phyloP scores from a whole-genome alignment of 495 filamentous ascomycete genomes.

The Daldinia decipiens region DNA sequence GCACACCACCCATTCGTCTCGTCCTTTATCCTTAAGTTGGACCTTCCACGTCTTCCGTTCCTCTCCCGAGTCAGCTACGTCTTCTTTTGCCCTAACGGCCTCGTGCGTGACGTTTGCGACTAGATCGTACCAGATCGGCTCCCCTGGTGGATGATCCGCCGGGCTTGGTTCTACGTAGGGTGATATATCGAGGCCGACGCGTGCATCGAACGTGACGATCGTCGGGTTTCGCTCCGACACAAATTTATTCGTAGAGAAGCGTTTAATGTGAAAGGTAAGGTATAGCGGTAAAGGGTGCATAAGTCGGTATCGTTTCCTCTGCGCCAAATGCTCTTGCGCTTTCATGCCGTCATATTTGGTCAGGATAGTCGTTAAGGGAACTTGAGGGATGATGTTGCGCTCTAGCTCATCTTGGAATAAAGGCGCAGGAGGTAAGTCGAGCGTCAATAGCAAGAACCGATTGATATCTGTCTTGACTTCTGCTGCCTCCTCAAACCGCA shows the following conservation, averaged over 20 bases:
- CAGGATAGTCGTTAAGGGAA: slow-evolving; percentile 88
- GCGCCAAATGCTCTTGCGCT: slow-evolving; percentile 86
- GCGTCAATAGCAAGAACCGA: slow-evolving; percentile 87
- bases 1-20: slow-evolving; percentile 87
- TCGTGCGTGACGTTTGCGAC: slow-evolving; percentile 97
- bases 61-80: slow-evolving; percentile 81
- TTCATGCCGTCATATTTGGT: slow-evolving; percentile 93
- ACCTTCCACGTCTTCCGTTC: slow-evolving; percentile 86
- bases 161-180: slow-evolving; percentile 76
- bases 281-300: slow-evolving; percentile 93
- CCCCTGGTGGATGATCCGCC: slow-evolving; percentile 67
- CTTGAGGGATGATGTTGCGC: slow-evolving; percentile 95
- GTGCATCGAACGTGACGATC: slow-evolving; percentile 92
- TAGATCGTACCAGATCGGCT: slow-evolving; percentile 95
- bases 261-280: slow-evolving; percentile 94
- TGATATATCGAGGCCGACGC: slow-evolving; percentile 79
- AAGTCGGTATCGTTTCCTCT: slow-evolving; percentile 87
- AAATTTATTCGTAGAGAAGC: slow-evolving; percentile 96
- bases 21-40: slow-evolving; percentile 68
- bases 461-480: slow-evolving; percentile 77
- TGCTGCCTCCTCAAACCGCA: slow-evolving; percentile 93
- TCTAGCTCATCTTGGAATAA: slow-evolving; percentile 95
- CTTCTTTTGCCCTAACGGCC: slow-evolving; percentile 77
- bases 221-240: slow-evolving; percentile 95
- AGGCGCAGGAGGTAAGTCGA: slow-evolving; percentile 91